These are phyloP conservation scores for Phytophthora quininea DNA, from an alignment of 352 stramenopile genomes.

Conservation along the genomic window DNA sequence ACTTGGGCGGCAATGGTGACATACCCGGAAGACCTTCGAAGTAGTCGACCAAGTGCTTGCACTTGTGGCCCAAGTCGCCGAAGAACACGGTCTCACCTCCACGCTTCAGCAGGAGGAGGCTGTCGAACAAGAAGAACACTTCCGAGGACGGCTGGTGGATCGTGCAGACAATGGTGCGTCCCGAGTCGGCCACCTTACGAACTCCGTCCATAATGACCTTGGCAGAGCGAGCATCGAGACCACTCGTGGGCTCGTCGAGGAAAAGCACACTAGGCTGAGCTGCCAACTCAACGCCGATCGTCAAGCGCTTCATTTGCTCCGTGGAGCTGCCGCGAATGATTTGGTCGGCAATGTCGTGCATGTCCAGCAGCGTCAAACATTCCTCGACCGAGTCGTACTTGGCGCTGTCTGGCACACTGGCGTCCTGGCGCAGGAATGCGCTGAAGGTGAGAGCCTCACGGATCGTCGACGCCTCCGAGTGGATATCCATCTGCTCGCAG, in stretches of 20 bases:
- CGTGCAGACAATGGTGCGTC: slow-evolving; percentile 71
- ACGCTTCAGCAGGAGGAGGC: slow-evolving; percentile 73
- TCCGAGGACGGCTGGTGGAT: slow-evolving; percentile 32
- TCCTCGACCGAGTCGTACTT: slow-evolving; percentile 48
- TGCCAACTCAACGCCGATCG: slow-evolving; percentile 89
- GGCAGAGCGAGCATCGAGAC: slow-evolving; percentile 51
- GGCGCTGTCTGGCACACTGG: slow-evolving; percentile 30
- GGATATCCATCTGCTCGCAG: slow-evolving; percentile 80
- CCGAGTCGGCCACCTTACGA: slow-evolving; percentile 50
- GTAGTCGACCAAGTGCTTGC: slow-evolving; percentile 49
- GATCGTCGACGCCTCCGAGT: slow-evolving; percentile 82
- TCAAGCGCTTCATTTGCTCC: slow-evolving; percentile 56
- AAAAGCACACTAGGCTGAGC: slow-evolving; percentile 82
- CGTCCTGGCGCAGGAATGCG: slow-evolving; percentile 31
- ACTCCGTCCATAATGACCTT: slow-evolving; percentile 81
- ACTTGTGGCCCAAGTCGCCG: slow-evolving; percentile 64
- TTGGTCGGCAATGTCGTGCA: slow-evolving; percentile 41
- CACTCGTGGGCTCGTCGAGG: slow-evolving; percentile 62
- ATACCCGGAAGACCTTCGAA: slow-evolving; percentile 46
- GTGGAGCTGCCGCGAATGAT: slow-evolving; percentile 47
- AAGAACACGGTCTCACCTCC: slow-evolving; percentile 61
- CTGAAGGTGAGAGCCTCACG: slow-evolving; percentile 53
- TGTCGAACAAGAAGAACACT: slow-evolving; percentile 66
- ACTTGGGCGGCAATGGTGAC: slow-evolving; percentile 41
- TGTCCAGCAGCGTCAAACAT: slow-evolving; percentile 43